Percentiles rank a stretch among this genome's conserved stretches.
Conservation (phyloP, 306 rosid genomes). For the Potentilla sterilis region DNA sequence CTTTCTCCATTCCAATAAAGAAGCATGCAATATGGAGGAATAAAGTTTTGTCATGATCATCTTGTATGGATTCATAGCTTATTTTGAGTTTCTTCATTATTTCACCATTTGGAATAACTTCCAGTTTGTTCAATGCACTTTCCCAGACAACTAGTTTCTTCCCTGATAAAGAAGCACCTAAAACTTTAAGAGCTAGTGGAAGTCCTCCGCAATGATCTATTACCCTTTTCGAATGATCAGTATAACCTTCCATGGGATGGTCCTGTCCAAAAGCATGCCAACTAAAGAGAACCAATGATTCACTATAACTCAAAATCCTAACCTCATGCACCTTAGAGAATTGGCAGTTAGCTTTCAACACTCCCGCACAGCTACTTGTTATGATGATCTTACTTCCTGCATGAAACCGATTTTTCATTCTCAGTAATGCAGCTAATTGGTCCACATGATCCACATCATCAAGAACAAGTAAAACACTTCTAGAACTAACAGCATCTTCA, state of each 20-base stretch:
- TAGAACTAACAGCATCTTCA: neutral
- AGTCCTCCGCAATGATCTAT: neutral
- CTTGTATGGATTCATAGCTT: constrained; percentile 9
- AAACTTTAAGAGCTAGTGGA: neutral
- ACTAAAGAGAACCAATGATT: neutral
- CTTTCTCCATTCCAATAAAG: neutral
- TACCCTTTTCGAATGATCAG: neutral
- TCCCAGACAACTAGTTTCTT: neutral
- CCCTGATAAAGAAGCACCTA: constrained; percentile 1
- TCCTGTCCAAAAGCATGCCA: neutral
- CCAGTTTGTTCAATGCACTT: neutral
- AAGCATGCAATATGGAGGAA: constrained; percentile 6
- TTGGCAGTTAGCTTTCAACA: neutral
- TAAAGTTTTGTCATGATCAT: neutral
- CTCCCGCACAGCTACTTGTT: neutral
- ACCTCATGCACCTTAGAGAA: neutral
- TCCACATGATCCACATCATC: neutral
- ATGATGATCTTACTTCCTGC: neutral
- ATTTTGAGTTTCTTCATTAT: constrained; percentile 6
- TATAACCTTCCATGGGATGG: neutral
- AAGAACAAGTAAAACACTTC: constrained; percentile 1
- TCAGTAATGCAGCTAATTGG: neutral
- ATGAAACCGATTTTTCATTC: neutral
- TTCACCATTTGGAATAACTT: neutral
- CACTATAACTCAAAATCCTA: neutral